phyloP scores from a whole-genome alignment of 1,284 basidiomycete genomes.

The Cryptococcus sp. region DNA sequence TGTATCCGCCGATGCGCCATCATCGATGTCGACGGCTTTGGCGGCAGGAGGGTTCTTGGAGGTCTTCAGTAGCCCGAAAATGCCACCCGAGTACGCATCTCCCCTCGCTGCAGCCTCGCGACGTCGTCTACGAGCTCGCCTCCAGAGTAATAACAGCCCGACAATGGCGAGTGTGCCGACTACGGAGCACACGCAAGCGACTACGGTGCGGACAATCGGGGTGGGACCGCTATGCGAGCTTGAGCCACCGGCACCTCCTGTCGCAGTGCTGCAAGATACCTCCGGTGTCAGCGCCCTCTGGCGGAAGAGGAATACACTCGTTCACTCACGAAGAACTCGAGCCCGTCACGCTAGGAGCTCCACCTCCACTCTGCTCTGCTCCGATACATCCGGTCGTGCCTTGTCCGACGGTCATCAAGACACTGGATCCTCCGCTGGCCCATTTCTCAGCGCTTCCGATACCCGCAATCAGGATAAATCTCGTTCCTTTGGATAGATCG shows the following conservation, averaged over 20 bases:
- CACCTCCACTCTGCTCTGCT: slow-evolving; percentile 9
- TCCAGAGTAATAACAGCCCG: slow-evolving; percentile 51
- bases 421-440: slow-evolving; percentile 46
- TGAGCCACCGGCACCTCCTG: neutral
- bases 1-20: slow-evolving; percentile 9
- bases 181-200: slow-evolving; percentile 61
- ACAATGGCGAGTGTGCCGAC: slow-evolving; percentile 44
- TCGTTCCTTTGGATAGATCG: slow-evolving; percentile 47
- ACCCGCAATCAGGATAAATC: slow-evolving; percentile 50
- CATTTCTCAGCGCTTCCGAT: slow-evolving; percentile 47
- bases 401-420: slow-evolving; percentile 51
- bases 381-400: slow-evolving; percentile 35
- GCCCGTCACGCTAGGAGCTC: slow-evolving; percentile 40
- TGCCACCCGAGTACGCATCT: slow-evolving; percentile 5
- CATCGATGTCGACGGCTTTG: neutral
- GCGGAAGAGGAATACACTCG: neutral
- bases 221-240: neutral
- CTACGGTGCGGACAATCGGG: slow-evolving; percentile 58
- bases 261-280: neutral
- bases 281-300: slow-evolving; percentile 1
- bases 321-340: slow-evolving; percentile 5
- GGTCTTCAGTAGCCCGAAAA: neutral
- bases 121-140: slow-evolving; percentile 35
- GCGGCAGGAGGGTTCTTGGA: neutral
- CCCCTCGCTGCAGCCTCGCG: slow-evolving; percentile 12